These are phyloP conservation scores for Cucumis cinereus DNA, from an alignment of 306 rosid genomes.

Conservation along the genomic window DNA sequence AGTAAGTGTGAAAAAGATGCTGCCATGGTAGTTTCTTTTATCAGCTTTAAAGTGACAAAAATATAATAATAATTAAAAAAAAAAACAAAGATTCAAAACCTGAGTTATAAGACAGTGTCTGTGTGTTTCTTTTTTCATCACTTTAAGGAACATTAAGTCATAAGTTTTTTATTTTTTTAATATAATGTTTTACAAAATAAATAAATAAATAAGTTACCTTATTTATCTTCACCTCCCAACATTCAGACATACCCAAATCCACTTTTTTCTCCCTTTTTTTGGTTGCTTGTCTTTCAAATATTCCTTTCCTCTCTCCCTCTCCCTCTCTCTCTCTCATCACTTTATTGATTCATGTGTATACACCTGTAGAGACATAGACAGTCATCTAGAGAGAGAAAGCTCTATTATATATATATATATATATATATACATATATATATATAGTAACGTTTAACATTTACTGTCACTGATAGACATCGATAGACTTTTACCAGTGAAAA, in stretches of 20 bases:
- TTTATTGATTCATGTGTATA: neutral
- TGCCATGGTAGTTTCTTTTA: neutral
- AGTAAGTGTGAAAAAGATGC: neutral
- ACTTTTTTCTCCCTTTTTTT: neutral
- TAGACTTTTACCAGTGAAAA: too few species aligned
- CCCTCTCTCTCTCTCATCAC: neutral
- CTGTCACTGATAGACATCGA: too few species aligned
- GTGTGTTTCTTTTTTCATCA: neutral
- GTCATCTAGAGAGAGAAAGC: neutral
- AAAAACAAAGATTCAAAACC: neutral
- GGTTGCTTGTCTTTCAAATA: neutral
- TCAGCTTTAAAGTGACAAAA: neutral
- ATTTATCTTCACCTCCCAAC: neutral
- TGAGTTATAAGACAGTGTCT: neutral
- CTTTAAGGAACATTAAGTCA: conserved; percentile 1
- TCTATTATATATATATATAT: too few species aligned
- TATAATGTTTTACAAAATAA: too few species aligned
- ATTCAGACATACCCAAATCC: neutral
- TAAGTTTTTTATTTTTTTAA: neutral
- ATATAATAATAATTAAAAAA: too few species aligned
- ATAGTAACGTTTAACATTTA: too few species aligned
- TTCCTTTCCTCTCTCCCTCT: neutral
- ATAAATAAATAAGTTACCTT: neutral
- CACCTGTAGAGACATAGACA: neutral
- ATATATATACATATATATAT: too few species aligned